These are phyloP conservation scores for Hymenoscyphus infarciens DNA, from an alignment of 2,329 filamentous ascomycete genomes.

Conservation along the genomic window DNA sequence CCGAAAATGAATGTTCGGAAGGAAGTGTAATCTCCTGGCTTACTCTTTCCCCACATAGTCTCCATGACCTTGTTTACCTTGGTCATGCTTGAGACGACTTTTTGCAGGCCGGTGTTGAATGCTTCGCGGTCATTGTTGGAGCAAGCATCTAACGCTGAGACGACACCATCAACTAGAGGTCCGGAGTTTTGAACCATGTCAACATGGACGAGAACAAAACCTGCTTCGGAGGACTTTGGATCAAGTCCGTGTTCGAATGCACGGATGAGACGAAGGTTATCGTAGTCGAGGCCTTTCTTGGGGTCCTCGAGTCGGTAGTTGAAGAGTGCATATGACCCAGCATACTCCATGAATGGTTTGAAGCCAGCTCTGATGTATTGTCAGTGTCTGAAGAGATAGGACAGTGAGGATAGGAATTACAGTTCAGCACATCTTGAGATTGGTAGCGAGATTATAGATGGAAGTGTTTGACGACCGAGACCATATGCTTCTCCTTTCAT, in stretches of 20 bases:
- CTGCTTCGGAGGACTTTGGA: conserved; percentile 82
- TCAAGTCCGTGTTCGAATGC: conserved; percentile 90
- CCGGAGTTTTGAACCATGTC: conserved; percentile 92
- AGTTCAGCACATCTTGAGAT: conserved; percentile 81
- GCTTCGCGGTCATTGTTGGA: conserved; percentile 46
- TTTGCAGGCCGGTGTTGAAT: conserved; percentile 62
- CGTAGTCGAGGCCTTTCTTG: conserved; percentile 53
- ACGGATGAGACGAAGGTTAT: conserved; percentile 77
- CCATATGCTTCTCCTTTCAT: conserved; percentile 73
- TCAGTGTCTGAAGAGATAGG: background rate
- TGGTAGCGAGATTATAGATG: conserved; percentile 71
- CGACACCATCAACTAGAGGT: conserved; percentile 68
- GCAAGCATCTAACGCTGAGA: conserved; percentile 60
- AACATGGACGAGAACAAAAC: conserved; percentile 93
- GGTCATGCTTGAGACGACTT: conserved; percentile 60
- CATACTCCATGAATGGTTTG: conserved; percentile 89
- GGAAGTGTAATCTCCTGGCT: conserved; percentile 76
- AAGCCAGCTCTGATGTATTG: conserved; percentile 57
- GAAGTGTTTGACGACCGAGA: conserved; percentile 69
- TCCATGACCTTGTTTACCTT: conserved; percentile 73
- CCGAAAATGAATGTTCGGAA: conserved; percentile 98
- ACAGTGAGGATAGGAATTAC: conserved; percentile 52
- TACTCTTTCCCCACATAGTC: conserved; percentile 83
- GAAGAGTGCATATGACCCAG: conserved; percentile 64
- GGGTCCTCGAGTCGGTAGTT: conserved; percentile 62